These are phyloP conservation scores for Aegilops speltoides DNA, from an alignment of 176 grass and related monocot genomes.

Conservation along the genomic window DNA sequence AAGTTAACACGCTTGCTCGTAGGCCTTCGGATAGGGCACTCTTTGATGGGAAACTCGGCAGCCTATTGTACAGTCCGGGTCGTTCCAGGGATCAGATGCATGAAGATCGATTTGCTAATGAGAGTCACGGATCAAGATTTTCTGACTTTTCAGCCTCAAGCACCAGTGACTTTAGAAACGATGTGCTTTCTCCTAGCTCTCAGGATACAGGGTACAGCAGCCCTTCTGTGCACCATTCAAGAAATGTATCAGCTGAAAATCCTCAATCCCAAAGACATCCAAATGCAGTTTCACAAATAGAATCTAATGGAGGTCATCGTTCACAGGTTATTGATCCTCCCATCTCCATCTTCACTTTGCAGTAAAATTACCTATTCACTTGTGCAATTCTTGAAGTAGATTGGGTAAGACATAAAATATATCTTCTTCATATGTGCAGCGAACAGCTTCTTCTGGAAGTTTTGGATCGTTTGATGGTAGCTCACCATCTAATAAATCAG, in stretches of 20 bases:
- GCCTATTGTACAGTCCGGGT: conserved; percentile 69
- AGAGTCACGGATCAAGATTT: conserved; percentile 79
- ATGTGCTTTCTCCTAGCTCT: conserved; percentile 74
- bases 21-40: conserved; percentile 70
- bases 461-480: conserved; percentile 74
- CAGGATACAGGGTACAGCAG: conserved; percentile 64
- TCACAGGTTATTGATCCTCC: conserved; percentile 53
- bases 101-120: conserved; percentile 90
- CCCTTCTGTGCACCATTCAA: conserved; percentile 54
- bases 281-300: conserved; percentile 30
- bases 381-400: conserved; percentile 9
- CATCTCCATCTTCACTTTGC: conserved; percentile 14
- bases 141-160: conserved; percentile 96
- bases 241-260: conserved; percentile 56
- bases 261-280: conserved; percentile 37
- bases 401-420: conserved; percentile 20
- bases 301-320: conserved; percentile 33
- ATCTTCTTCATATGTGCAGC: conserved; percentile 54
- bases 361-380: conserved; percentile 28
- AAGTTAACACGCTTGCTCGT: conserved; percentile 59
- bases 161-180: conserved; percentile 62
- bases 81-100: conserved; percentile 47
- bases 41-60: conserved; percentile 68
- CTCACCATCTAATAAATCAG: conserved; percentile 46
- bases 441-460: conserved; percentile 83